These are phyloP conservation scores for Chionographis japonica DNA, from an alignment of 106 monocot species.

Conservation along the genomic window DNA sequence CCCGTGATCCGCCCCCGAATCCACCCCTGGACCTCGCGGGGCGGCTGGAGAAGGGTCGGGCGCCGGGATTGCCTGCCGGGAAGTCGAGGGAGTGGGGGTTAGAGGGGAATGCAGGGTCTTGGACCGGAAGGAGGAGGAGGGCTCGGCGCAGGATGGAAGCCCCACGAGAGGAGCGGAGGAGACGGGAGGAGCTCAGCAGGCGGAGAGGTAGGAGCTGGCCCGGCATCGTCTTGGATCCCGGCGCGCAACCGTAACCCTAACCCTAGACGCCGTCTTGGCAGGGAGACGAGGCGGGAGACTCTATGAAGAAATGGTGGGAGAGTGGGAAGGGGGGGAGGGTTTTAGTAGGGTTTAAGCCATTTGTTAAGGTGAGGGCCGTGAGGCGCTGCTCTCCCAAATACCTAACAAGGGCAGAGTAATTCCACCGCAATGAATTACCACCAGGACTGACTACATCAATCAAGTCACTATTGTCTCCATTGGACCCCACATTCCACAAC, in stretches of 20 bases:
- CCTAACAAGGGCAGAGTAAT: no score
- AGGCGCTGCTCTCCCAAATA: no score
- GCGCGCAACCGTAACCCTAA: not conserved
- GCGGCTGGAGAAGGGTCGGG: conserved; percentile 39
- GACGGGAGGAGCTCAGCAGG: conserved; percentile 17
- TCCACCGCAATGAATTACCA: no score
- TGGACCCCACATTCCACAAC: no score
- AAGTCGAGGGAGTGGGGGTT: not conserved
- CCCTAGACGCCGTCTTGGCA: no score
- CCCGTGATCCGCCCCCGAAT: not conserved
- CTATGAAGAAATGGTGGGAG: no score
- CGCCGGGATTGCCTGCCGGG: not conserved
- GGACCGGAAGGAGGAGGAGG: not conserved
- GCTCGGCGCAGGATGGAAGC: not conserved
- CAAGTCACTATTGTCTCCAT: no score
- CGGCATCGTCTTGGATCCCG: conserved; percentile 13
- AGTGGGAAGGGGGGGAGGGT: not conserved
- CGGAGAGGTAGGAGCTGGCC: conserved; percentile 30
- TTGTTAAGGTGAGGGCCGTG: no score
- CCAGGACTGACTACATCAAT: no score
- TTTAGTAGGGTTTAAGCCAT: not conserved
- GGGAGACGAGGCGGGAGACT: no score
- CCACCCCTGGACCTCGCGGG: not conserved
- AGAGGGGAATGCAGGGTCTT: not conserved
- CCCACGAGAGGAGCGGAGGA: conserved; percentile 1